Conservation (phyloP, 257 asterid species). For the Solanum chmielewskii region DNA sequence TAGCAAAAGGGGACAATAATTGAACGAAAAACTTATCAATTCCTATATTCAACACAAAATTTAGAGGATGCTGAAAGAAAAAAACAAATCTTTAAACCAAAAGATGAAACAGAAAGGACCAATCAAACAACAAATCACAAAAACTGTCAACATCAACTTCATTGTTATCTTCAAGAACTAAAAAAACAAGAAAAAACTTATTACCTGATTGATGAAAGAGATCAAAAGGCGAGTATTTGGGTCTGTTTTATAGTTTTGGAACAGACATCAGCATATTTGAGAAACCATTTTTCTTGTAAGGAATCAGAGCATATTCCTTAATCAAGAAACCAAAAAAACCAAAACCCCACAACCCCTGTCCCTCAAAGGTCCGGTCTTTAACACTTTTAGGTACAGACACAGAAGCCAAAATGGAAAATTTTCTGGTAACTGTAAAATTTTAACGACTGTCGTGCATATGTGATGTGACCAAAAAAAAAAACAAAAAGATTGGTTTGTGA, state of each 20-base stretch:
- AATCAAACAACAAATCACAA: background rate
- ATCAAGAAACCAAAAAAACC: background rate
- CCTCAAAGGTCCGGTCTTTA: background rate
- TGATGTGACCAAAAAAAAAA: background rate
- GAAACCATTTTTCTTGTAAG: background rate
- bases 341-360: background rate
- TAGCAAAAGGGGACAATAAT: background rate
- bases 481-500: background rate
- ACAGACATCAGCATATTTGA: background rate
- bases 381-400: background rate
- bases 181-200: background rate
- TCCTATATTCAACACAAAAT: background rate
- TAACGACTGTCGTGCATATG: background rate
- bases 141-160: background rate
- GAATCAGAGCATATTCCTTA: background rate
- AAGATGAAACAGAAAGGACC: background rate
- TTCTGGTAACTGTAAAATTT: background rate
- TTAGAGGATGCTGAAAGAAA: background rate
- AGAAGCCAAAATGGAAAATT: background rate
- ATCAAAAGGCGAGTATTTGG: slow-evolving; percentile 3
- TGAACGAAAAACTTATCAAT: background rate
- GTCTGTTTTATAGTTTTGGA: background rate
- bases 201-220: slow-evolving; percentile 12
- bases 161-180: background rate
- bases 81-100: background rate